phyloP scores from a whole-genome alignment of 768 basidiomycete genomes.

The Agaricus subrufescens region DNA sequence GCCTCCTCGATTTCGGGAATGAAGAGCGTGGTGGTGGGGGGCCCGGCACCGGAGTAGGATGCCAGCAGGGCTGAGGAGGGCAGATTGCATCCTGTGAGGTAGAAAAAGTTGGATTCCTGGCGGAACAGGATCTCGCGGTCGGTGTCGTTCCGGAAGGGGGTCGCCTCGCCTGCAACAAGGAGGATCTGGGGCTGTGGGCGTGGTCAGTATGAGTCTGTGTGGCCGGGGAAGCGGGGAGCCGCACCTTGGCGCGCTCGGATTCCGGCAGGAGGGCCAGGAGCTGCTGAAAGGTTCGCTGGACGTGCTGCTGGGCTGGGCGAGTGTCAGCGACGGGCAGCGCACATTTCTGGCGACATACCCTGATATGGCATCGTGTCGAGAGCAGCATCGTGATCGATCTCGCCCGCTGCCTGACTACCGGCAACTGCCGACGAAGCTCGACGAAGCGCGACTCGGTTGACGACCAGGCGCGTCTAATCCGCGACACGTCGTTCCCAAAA shows the following conservation, averaged over 20 bases:
- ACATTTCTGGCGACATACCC: not conserved
- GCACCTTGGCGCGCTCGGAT: conserved; percentile 10
- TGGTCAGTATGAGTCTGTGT: too few relatives aligned
- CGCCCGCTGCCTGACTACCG: too few relatives aligned
- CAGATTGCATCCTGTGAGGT: conserved; percentile 75
- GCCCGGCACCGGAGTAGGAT: conserved; percentile 42
- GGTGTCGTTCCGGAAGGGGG: conserved; percentile 72
- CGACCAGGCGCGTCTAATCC: too few relatives aligned
- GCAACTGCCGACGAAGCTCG: too few relatives aligned
- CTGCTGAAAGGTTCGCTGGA: conserved; percentile 11
- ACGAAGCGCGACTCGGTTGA: too few relatives aligned
- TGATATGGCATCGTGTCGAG: conserved; percentile 1
- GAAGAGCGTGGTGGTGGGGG: conserved; percentile 60
- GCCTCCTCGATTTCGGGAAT: conserved; percentile 70
- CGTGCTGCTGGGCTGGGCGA: conserved; percentile 6
- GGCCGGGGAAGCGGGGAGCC: not conserved
- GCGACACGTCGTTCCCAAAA: too few relatives aligned
- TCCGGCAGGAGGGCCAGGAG: conserved; percentile 11
- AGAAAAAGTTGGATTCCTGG: conserved; percentile 84
- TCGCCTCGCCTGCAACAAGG: conserved; percentile 60
- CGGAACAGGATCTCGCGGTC: conserved; percentile 73
- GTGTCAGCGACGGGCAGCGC: too few relatives aligned
- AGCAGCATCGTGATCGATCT: too few relatives aligned
- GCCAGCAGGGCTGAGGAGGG: conserved; percentile 68
- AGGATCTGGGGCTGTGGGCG: conserved; percentile 59